Percentiles rank a stretch among this genome's conserved stretches.
These are phyloP conservation scores for Colletotrichum agaves DNA, from an alignment of 2,329 filamentous ascomycete genomes.

Conservation along the genomic window DNA sequence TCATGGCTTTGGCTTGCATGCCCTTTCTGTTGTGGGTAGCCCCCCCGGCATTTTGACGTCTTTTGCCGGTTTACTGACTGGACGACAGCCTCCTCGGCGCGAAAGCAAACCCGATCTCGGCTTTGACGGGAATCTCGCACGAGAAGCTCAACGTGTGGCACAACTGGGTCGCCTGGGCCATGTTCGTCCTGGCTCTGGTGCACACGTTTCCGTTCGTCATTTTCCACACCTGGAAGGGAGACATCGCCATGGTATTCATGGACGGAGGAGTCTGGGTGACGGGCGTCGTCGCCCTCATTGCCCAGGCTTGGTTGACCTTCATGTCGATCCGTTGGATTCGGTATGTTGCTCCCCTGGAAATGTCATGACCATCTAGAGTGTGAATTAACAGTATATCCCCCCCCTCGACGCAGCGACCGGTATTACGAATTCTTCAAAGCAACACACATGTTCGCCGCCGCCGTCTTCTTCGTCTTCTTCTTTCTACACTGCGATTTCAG, in stretches of 20 bases:
- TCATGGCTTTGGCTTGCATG: conserved; percentile 61
- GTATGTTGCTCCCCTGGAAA: conserved; percentile 44
- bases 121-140: conserved; percentile 64
- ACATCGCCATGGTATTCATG: conserved; percentile 59
- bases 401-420: conserved; percentile 51
- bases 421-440: conserved; percentile 72
- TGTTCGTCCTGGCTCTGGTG: conserved; percentile 65
- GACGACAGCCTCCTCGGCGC: conserved; percentile 53
- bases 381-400: too few species aligned
- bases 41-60: neutral
- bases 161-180: conserved; percentile 63
- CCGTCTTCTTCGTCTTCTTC: conserved; percentile 67
- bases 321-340: conserved; percentile 60
- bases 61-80: rapidly evolving
- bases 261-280: conserved; percentile 63
- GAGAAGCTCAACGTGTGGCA: conserved; percentile 69
- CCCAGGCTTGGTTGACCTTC: conserved; percentile 66
- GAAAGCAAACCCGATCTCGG: conserved; percentile 67
- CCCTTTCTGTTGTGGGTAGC: conserved; percentile 58
- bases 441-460: conserved; percentile 62
- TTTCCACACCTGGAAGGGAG: conserved; percentile 58
- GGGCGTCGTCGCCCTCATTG: conserved; percentile 63
- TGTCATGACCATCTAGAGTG: neutral
- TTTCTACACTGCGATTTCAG: conserved; percentile 69
- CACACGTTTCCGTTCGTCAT: conserved; percentile 71